Evolutionary conservation across 83 land plant species (phyloP).

Genomic region (Larix sibirica): DNA sequence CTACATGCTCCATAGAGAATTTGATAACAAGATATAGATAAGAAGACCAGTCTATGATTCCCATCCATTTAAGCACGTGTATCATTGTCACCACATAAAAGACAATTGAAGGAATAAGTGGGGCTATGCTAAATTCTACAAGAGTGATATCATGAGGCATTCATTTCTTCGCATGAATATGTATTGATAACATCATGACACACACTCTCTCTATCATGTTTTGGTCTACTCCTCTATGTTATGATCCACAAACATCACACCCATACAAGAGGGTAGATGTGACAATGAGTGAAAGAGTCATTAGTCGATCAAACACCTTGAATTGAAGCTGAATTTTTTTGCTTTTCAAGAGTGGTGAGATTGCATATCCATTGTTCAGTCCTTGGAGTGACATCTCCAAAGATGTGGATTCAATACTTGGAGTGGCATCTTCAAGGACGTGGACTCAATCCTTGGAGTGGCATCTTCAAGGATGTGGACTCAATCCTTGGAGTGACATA

Average conservation of each 20-base stretch:
- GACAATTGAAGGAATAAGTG: not conserved
- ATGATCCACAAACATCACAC: not conserved
- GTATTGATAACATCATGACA: not conserved
- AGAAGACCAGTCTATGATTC: not conserved
- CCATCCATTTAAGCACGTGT: not conserved
- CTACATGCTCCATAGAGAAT: not conserved
- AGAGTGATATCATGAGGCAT: not conserved
- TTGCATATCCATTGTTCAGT: no score
- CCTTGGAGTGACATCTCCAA: no score
- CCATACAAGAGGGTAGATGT: no score
- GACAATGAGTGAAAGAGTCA: no score
- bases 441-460: no score
- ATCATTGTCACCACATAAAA: not conserved
- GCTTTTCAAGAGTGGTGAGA: no score
- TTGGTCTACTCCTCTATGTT: not conserved
- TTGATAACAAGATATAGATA: not conserved
- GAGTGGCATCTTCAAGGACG: no score
- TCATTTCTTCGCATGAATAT: not conserved
- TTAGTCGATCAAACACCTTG: no score
- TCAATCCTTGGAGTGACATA: no score
- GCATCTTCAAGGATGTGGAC: no score
- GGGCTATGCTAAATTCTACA: not conserved
- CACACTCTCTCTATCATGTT: not conserved
- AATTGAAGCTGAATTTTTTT: no score
- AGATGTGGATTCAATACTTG: no score